Conservation (phyloP, 2,329 filamentous ascomycete species). For the Penicillium sp. region DNA sequence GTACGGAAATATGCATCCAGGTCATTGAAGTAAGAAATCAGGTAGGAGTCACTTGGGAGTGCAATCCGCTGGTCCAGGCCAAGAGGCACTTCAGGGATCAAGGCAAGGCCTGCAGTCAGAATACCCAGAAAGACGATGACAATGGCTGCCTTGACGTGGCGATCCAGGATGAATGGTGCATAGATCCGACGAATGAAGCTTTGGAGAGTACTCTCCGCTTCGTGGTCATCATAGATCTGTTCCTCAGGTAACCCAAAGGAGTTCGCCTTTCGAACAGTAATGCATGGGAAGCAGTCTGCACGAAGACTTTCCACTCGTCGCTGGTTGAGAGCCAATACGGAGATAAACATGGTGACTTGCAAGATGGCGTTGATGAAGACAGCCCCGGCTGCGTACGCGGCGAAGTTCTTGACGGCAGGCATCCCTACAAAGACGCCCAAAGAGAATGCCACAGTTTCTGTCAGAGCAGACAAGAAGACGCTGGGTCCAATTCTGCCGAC, state of each 20-base stretch:
- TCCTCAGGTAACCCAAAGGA: conserved; percentile 65
- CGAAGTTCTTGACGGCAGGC: conserved; percentile 97
- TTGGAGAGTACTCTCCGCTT: conserved; percentile 81
- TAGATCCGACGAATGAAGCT: conserved; percentile 89
- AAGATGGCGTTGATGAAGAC: conserved; percentile 97
- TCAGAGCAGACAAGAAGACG: conserved; percentile 91
- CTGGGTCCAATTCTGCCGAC: conserved; percentile 97
- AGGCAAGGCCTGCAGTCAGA: conserved; percentile 79
- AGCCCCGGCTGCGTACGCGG: conserved; percentile 91
- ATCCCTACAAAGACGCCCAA: conserved; percentile 93
- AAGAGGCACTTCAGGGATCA: conserved; percentile 81
- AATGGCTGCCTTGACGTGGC: conserved; percentile 75
- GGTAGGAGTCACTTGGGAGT: conserved; percentile 88
- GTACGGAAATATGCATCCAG: conserved; percentile 88
- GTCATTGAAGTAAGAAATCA: conserved; percentile 96
- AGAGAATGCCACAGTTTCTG: conserved; percentile 90
- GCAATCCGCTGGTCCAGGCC: conserved; percentile 94
- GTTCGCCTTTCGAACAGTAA: conserved; percentile 76
- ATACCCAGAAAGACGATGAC: conserved; percentile 82
- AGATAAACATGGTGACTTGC: conserved; percentile 96
- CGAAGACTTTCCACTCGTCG: conserved; percentile 83
- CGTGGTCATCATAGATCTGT: conserved; percentile 66
- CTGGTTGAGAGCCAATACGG: conserved; percentile 89
- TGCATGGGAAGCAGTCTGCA: conserved; percentile 88
- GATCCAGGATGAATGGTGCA: conserved; percentile 77